phyloP scores from a whole-genome alignment of 306 rosid species.

The Heteromeles arbutifolia region DNA sequence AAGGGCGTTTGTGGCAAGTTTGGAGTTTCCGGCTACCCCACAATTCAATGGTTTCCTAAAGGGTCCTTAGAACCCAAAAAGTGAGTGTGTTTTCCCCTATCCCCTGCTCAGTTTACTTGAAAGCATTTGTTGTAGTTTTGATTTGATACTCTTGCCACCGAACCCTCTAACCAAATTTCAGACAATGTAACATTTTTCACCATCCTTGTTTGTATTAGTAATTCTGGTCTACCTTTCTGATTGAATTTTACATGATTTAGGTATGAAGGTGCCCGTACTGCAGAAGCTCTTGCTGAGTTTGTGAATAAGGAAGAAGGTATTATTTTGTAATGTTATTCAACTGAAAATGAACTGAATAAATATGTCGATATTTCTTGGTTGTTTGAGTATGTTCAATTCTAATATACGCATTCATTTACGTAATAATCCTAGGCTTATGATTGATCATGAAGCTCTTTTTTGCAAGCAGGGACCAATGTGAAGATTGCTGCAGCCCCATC shows the following conservation, averaged over 20 bases:
- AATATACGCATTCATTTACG: not conserved
- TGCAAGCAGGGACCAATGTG: conserved; percentile 72
- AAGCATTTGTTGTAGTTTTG: not conserved
- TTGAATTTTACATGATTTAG: conserved; percentile 31
- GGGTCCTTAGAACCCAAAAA: conserved; percentile 73
- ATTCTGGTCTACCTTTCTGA: conserved; percentile 8
- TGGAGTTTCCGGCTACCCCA: conserved; percentile 84
- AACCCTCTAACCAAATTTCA: not conserved
- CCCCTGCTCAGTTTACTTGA: not conserved
- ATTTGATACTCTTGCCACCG: not conserved
- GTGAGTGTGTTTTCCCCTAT: conserved; percentile 33
- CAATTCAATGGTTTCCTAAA: conserved; percentile 80
- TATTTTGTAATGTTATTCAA: conserved; percentile 4
- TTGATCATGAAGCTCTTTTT: conserved; percentile 7
- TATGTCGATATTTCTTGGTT: not conserved
- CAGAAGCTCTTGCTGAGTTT: conserved; percentile 73
- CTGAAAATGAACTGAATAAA: not conserved
- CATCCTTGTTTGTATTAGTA: not conserved
- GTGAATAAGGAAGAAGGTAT: conserved; percentile 73
- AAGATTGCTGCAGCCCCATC: conserved; percentile 65
- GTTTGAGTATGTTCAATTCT: not conserved
- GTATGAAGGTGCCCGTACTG: conserved; percentile 69
- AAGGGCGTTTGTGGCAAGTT: conserved; percentile 65
- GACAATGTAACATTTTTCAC: not conserved
- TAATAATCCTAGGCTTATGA: not conserved